Conservation (phyloP, 225 moss, liverwort and hornwort species). For the Antitrichia curtipendula region DNA sequence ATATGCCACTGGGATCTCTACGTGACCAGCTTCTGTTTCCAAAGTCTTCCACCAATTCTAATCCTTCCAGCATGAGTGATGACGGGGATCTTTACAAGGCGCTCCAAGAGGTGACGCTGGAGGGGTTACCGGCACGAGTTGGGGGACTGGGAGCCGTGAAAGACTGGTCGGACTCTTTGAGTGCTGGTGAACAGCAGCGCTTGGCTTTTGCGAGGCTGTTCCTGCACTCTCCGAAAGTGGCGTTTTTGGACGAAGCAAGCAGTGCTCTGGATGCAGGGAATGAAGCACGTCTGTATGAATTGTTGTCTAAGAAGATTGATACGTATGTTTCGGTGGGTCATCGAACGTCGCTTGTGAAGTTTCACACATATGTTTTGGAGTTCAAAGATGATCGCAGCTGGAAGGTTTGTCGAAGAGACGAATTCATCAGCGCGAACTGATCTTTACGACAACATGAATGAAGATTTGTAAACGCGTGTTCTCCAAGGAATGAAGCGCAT, state of each 20-base stretch:
- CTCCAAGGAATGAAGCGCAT: slow-evolving; percentile 34
- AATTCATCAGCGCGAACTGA: slow-evolving; percentile 15
- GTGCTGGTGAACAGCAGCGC: slow-evolving; percentile 86
- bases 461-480: neutral
- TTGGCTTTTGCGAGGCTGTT: slow-evolving; percentile 79
- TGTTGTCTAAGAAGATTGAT: slow-evolving; percentile 42
- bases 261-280: slow-evolving; percentile 76
- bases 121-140: slow-evolving; percentile 41
- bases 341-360: slow-evolving; percentile 70
- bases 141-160: slow-evolving; percentile 62
- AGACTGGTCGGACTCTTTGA: slow-evolving; percentile 73
- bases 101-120: slow-evolving; percentile 49
- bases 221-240: slow-evolving; percentile 69
- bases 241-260: slow-evolving; percentile 86
- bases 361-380: slow-evolving; percentile 73
- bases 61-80: neutral
- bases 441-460: neutral
- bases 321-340: slow-evolving; percentile 80
- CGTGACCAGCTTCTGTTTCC: slow-evolving; percentile 84
- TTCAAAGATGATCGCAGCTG: slow-evolving; percentile 51
- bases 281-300: slow-evolving; percentile 54
- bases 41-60: slow-evolving; percentile 8
- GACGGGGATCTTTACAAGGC: slow-evolving; percentile 47
- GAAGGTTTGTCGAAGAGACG: slow-evolving; percentile 41
- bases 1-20: slow-evolving; percentile 84